A percentile compares a stretch with the other conserved stretches of the same genome.
Evolutionary conservation across 75 land plant species (phyloP).

Genomic region (Selaginella tamariscina): DNA sequence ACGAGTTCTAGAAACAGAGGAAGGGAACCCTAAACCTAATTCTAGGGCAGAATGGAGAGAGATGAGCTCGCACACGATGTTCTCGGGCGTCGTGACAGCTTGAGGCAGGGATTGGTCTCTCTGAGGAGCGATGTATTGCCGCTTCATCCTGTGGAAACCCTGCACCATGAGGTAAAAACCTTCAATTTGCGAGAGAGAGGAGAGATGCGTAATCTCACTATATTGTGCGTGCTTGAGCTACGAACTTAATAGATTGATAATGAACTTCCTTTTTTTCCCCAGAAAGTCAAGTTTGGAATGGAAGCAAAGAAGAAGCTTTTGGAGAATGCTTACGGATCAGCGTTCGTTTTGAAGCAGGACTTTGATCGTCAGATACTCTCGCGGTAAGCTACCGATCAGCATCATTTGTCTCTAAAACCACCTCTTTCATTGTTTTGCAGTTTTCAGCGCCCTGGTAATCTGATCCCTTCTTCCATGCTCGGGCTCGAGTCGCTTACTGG

Average conservation of each 20-base stretch:
- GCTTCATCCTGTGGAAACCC: constrained; percentile 57
- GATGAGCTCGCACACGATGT: constrained; percentile 35
- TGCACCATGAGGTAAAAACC: constrained; percentile 37
- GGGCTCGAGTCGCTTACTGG: constrained; percentile 87
- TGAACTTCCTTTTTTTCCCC: not conserved
- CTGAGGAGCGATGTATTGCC: constrained; percentile 60
- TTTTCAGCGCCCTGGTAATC: constrained; percentile 80
- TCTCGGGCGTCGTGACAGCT: constrained; percentile 43
- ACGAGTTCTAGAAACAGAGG: no score
- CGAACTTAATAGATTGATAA: constrained; percentile 16
- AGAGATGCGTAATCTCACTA: not conserved
- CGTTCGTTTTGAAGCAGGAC: constrained; percentile 71
- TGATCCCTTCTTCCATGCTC: constrained; percentile 79
- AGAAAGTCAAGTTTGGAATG: constrained; percentile 33
- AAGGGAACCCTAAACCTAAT: no score
- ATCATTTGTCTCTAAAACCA: not conserved
- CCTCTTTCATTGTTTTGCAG: constrained; percentile 25
- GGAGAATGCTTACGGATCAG: constrained; percentile 62
- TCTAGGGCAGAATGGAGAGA: no score
- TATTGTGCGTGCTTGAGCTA: constrained; percentile 7
- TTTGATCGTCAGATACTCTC: constrained; percentile 77
- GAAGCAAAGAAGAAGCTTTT: constrained; percentile 46
- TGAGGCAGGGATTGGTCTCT: constrained; percentile 61
- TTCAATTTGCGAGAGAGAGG: not conserved
- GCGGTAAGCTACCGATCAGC: constrained; percentile 27